Conservation (phyloP, 768 basidiomycete genomes). For the Arthromyces matolae region DNA sequence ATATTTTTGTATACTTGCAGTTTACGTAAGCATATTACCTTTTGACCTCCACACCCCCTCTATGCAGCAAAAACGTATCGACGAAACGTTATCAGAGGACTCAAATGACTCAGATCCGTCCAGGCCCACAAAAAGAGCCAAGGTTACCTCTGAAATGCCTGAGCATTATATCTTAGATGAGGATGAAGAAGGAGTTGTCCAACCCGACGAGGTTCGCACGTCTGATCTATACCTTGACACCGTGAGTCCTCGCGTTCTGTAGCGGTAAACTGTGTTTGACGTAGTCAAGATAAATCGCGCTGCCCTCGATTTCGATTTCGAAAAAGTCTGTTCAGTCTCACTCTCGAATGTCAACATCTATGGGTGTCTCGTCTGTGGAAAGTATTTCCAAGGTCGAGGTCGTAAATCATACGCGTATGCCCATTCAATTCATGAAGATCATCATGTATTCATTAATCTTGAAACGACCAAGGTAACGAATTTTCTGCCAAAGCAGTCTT, state of each 20-base stretch:
- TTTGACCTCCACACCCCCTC: background rate
- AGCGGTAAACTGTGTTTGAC: slow-evolving; percentile 8
- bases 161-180: slow-evolving; percentile 9
- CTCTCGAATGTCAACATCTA: slow-evolving; percentile 97
- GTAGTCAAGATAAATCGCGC: slow-evolving; percentile 76
- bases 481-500: slow-evolving; percentile 1
- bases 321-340: slow-evolving; percentile 97
- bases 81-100: slow-evolving; percentile 8
- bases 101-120: slow-evolving; percentile 15
- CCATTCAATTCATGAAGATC: slow-evolving; percentile 96
- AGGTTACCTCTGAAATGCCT: slow-evolving; percentile 7
- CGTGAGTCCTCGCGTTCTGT: slow-evolving; percentile 42
- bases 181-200: slow-evolving; percentile 25
- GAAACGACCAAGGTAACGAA: slow-evolving; percentile 80
- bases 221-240: slow-evolving; percentile 95
- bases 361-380: slow-evolving; percentile 95
- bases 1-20: background rate
- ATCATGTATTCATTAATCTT: slow-evolving; percentile 97
- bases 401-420: slow-evolving; percentile 92
- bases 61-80: slow-evolving; percentile 9
- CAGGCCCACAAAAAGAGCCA: slow-evolving; percentile 36
- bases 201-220: slow-evolving; percentile 40
- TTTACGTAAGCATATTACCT: slow-evolving; percentile 7
- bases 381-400: slow-evolving; percentile 97
- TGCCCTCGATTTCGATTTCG: slow-evolving; percentile 96